phyloP scores from a whole-genome alignment of 179 eudicot genomes.

The Corrigiola litoralis region DNA sequence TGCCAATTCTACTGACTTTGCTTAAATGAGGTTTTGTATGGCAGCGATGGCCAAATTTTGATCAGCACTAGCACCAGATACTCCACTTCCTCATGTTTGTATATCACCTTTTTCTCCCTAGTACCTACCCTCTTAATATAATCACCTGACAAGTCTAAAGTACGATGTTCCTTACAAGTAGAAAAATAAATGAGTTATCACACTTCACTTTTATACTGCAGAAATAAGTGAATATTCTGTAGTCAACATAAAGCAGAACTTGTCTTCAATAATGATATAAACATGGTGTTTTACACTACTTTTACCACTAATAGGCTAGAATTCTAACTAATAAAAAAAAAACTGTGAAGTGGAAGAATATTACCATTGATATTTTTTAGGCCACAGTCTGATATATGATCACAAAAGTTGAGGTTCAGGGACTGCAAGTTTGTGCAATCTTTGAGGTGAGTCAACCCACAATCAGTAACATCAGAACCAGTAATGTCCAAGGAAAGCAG shows the following conservation, averaged over 20 bases:
- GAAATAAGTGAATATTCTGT: too few relatives aligned
- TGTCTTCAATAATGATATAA: too few relatives aligned
- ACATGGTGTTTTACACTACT: too few relatives aligned
- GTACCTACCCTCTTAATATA: too few relatives aligned
- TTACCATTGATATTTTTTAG: constrained; percentile 46
- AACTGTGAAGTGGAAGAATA: not conserved
- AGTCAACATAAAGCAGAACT: too few relatives aligned
- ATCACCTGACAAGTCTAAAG: too few relatives aligned
- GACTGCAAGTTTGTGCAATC: constrained; percentile 52
- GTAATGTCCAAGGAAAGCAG: constrained; percentile 65
- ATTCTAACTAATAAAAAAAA: not conserved
- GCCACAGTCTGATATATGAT: constrained; percentile 55
- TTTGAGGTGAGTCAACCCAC: constrained; percentile 49
- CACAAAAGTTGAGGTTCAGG: constrained; percentile 53
- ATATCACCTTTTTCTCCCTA: not conserved
- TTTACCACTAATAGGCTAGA: not conserved
- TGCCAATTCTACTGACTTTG: too few relatives aligned
- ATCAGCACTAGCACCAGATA: not conserved
- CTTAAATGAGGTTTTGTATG: too few relatives aligned
- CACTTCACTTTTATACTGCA: too few relatives aligned
- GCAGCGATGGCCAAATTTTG: not conserved
- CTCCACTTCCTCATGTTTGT: not conserved
- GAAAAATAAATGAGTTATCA: too few relatives aligned
- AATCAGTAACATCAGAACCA: constrained; percentile 62
- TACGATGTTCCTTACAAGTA: too few relatives aligned